phyloP scores from a whole-genome alignment of 2,329 filamentous ascomycete species.

The Anthostomella pinea region DNA sequence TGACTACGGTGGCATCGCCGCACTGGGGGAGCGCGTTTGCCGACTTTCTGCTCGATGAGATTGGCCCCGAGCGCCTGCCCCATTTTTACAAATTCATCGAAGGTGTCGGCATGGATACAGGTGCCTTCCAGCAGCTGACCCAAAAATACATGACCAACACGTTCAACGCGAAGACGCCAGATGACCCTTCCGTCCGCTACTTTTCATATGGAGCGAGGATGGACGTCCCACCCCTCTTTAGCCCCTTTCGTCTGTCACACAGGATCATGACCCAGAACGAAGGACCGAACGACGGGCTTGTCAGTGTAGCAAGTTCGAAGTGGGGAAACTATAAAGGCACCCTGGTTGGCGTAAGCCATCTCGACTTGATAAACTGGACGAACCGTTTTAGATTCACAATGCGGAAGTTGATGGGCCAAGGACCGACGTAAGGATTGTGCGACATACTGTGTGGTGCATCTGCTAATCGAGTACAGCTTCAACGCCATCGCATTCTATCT shows the following conservation, averaged over 20 bases:
- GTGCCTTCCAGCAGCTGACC: constrained; percentile 61
- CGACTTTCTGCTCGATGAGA: constrained; percentile 49
- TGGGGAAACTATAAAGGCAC: constrained; percentile 66
- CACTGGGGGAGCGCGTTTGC: constrained; percentile 56
- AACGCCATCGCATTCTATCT: constrained; percentile 68
- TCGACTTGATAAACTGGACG: constrained; percentile 68
- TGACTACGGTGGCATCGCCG: constrained; percentile 55
- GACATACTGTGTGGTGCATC: not conserved
- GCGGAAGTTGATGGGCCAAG: constrained; percentile 51
- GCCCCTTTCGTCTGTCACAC: constrained; percentile 57
- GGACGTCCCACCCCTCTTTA: constrained; percentile 57
- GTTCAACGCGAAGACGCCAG: constrained; percentile 58
- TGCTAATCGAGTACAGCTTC: constrained; percentile 42
- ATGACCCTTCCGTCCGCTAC: constrained; percentile 53
- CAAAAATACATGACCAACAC: constrained; percentile 53
- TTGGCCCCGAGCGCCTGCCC: constrained; percentile 48
- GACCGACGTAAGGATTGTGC: constrained; percentile 40
- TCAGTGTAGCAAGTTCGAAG: constrained; percentile 60
- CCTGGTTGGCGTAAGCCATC: constrained; percentile 57
- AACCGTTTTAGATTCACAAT: constrained; percentile 57
- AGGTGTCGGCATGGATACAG: constrained; percentile 52
- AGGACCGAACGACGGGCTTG: constrained; percentile 64
- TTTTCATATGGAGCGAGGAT: constrained; percentile 61
- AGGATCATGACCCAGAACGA: constrained; percentile 48
- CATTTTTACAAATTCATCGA: constrained; percentile 53